phyloP scores from a whole-genome alignment of 805 yeast genomes.

The Candida chilensis region DNA sequence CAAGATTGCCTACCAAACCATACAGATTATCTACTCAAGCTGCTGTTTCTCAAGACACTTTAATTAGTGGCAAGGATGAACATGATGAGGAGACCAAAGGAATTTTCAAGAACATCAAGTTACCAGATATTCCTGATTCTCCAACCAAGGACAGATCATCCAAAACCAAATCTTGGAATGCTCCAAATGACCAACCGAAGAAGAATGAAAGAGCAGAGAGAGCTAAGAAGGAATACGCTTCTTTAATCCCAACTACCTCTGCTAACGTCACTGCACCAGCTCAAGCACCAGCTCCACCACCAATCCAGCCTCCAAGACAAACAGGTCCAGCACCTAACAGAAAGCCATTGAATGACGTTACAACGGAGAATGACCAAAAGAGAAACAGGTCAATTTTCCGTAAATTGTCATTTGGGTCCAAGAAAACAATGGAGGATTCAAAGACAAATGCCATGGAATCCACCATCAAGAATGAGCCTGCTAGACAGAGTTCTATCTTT shows the following conservation, averaged over 20 bases:
- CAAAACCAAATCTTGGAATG: too few relatives aligned
- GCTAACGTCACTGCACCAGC: not conserved
- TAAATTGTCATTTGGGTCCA: conserved; percentile 41
- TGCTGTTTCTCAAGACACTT: conserved; percentile 22
- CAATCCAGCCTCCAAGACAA: too few relatives aligned
- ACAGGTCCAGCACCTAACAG: not conserved
- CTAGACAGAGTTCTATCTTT: conserved; percentile 16
- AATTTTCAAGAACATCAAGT: conserved; percentile 34
- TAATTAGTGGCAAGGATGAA: conserved; percentile 23
- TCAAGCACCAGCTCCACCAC: too few relatives aligned
- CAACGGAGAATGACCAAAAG: conserved; percentile 11
- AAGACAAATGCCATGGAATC: conserved; percentile 2
- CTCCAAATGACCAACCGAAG: too few relatives aligned
- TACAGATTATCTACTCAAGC: conserved; percentile 4
- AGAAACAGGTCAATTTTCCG: conserved; percentile 33
- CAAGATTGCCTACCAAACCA: conserved; percentile 14
- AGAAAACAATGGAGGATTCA: conserved; percentile 21
- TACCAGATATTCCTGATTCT: conserved; percentile 37
- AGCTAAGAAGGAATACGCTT: too few relatives aligned
- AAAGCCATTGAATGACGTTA: conserved; percentile 1
- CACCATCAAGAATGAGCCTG: conserved; percentile 1
- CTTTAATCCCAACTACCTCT: not conserved
- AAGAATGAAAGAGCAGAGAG: too few relatives aligned
- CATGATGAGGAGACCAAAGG: conserved; percentile 16
- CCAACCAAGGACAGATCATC: conserved; percentile 16